These are phyloP conservation scores for Chytriomyces hyalinus DNA, from an alignment of 192 early-diverging fungal genomes.

Conservation along the genomic window DNA sequence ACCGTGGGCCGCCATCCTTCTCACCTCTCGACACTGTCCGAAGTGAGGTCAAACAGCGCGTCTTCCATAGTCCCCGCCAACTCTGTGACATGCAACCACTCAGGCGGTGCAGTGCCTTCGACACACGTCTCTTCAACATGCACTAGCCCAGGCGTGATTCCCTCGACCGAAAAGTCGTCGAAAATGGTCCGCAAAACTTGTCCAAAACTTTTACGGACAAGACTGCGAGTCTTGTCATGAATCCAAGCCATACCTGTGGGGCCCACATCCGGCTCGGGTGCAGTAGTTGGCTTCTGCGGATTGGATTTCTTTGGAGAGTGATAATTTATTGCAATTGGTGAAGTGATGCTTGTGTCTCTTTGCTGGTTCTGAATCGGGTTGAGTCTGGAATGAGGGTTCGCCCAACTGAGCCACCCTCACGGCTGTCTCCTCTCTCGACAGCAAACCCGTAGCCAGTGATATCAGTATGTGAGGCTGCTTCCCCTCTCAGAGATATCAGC, in stretches of 20 bases:
- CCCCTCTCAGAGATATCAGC: too few species aligned
- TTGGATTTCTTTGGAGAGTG: not conserved
- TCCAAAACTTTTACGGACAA: conserved; percentile 38
- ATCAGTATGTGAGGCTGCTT: too few species aligned
- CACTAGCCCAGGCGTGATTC: not conserved
- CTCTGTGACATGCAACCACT: conserved; percentile 32
- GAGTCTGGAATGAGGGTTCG: too few species aligned
- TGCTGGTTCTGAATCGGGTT: not conserved
- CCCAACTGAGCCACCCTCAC: too few species aligned
- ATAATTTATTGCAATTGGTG: not conserved
- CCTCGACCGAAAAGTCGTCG: conserved; percentile 12
- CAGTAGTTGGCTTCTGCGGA: too few species aligned
- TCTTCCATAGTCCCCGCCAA: conserved; percentile 45
- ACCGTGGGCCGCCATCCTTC: too few species aligned
- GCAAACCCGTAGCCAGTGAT: too few species aligned
- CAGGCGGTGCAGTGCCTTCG: not conserved
- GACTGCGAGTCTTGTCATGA: conserved; percentile 35
- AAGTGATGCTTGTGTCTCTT: not conserved
- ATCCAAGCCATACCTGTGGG: conserved; percentile 33
- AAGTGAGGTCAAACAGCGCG: conserved; percentile 44
- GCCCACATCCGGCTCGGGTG: conserved; percentile 26
- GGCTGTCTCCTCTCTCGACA: too few species aligned
- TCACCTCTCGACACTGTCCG: conserved; percentile 32
- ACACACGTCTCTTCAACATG: not conserved
- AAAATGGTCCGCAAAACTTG: conserved; percentile 37